Evolutionary conservation across 495 filamentous ascomycete species (phyloP), one percentile per base, ranked within the genome.

Genomic region (Daldinia childiae): DNA sequence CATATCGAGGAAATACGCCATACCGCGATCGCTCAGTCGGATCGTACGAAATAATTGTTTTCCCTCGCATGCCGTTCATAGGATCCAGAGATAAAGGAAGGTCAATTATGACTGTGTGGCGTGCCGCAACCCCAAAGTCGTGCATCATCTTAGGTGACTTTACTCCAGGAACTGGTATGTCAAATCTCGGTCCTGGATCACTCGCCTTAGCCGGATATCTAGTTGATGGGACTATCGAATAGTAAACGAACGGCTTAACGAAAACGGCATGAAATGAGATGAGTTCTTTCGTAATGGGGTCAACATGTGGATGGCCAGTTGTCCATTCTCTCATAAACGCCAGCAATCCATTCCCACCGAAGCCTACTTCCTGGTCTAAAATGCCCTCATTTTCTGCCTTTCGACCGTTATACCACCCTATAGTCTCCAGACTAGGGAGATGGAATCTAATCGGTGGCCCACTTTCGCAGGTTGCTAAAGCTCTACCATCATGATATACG

Each of bases 121-220:
- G 70, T 15, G 69, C 77, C 0, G 88, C 89, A 3, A 90, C 90
- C 5, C 89, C 89, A 71, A 90, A 91, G 68, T 91, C 89, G 70
- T 91, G 90, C 88, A 92, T 91, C 85, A 91, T 86, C 74, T 89
- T 91, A 2, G 88, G 83, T 9, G 82, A 84, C n/a, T 78, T 70
- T 14, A 91, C 77, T 1, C 90, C 88, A 3, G 87, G 83, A 1
- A 91, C 79, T 21, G 74, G 63, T 11, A 63, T 54, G 34, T 69
- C 48, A 61, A 74, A 69, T 14, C 68, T 43, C 3, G 58, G 50
- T 3, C 66, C 39, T 9, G 38, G 58, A 1, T 72, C 69, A 8
- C 76, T 74, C 1, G 50, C 52, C 54, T 69, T 64, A 8, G 29
- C 27, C 29, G 34, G 34, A 21, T 56, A 26, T 52, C 43, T 67